Base-by-base conservation (phyloP, 257 asterid species). In the Nicotiana undulata region DNA sequence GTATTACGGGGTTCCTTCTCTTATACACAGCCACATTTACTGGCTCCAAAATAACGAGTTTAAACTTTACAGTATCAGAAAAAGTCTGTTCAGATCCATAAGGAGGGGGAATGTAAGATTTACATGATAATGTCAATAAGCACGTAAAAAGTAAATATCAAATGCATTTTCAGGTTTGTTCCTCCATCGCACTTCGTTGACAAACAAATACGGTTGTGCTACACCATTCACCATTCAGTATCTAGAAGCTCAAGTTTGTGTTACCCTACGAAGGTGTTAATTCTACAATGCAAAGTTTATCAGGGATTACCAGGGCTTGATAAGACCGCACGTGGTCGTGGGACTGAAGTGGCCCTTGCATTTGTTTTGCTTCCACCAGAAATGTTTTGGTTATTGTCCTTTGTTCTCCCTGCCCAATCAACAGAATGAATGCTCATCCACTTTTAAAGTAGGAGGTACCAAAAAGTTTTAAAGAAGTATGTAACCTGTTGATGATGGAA, bases 251-350 rank as follows among this genome's bases (percentile, higher is more conserved):
- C 60, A 72, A 72, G 60, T 49, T 46, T 16, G 61, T 2, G 20
- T 46, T 72, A 46, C 37, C 24, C 60, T 40, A 46, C 0, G n/a
- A 75, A 29, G 32, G 81, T n/a, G 56, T 10, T 59, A 11, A 64
- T 59, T 15, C 15, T 28, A 32, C 2, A 22, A 22, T n/a, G 12
- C 18, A n/a, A 68, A 63, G 61, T 72, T 79, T 12, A 53, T 6
- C 24, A 17, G 26, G 29, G 53, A 70, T 81, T 85, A 92, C 98
- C 98, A 60, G 95, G 98, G 83, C 98, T 95, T 15, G 98, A 95
- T 82, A 95, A 87, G 82, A 93, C 97, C n/a, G 98, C 98, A 64
- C 98, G 98, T 29, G 98, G 98, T 40, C 97, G 92, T 31, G 92
- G 90, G 84, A 92, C 92, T 40, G 94, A 87, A 83, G 77, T 85